Evolutionary conservation across 2,329 filamentous ascomycete species (phyloP), one percentile per base, ranked within the genome.

Genomic region (Aspergillus sergii): DNA sequence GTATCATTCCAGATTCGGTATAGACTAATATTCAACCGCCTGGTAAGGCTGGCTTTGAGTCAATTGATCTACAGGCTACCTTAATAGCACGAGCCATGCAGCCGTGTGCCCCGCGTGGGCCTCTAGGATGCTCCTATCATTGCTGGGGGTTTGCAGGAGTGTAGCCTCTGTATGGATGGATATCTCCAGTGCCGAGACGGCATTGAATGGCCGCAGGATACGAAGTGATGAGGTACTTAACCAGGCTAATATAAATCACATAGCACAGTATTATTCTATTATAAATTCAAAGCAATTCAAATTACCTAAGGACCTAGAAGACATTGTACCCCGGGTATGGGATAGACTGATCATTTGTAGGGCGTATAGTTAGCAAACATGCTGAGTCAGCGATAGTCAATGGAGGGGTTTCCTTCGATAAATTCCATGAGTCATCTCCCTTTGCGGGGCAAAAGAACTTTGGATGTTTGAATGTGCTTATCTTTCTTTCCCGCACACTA

Each of bases 401-500:
- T 50, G n/a, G 51, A 36, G 51, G 51, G 30, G 30, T 54, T 32
- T 11, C 19, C 30, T 21, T 4, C 19, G 16, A n/a, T 19, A n/a
- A n/a, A n/a, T 28, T n/a, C 11, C 51, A 36, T 55, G 51, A 55
- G 51, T 55, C 51, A 55, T 39, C 51, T 28, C 6, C 51, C 51
- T 39, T 53, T 55, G 51, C 51, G 51, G 51, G 51, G 51, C 51
- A 55, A 26, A 54, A 36, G 14, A 19, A 36, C 11, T 34, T 54
- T 19, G 46, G 16, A 50, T 30, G 26, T 30, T 50, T 50, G 26
- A 26, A 48, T 10, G 23, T 50, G 46, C 46, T 50, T 50, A 50
- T 50, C 46, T 30, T 50, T 12, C 11, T 19, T 30, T 51, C 19
- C 48, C 48, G 48, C 48, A 51, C 48, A 51, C 48, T 32, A n/a